phyloP scores from a whole-genome alignment of 345 rosid species.

The Lepidium africanum region DNA sequence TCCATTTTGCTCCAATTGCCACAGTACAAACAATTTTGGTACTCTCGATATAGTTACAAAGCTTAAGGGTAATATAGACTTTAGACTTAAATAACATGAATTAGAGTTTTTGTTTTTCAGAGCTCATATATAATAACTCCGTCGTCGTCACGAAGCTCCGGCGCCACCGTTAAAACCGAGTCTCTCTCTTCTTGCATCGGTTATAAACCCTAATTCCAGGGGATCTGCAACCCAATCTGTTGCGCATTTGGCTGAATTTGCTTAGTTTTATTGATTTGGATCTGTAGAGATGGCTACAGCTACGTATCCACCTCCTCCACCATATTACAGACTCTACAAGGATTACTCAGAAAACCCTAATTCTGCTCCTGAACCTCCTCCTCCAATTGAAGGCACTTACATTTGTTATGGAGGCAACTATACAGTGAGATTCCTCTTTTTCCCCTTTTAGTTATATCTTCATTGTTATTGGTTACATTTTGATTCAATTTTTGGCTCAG shows the following conservation, averaged over 20 bases:
- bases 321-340: constrained; percentile 82
- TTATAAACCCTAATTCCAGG: neutral
- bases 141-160: constrained; percentile 16
- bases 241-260: neutral
- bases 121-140: constrained; percentile 17
- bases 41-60: neutral
- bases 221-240: neutral
- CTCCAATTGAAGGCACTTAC: constrained; percentile 73
- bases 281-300: constrained; percentile 67
- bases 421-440: constrained; percentile 39
- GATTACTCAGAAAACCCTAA: constrained; percentile 56
- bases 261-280: neutral
- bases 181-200: neutral
- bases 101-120: constrained; percentile 16
- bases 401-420: constrained; percentile 61
- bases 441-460: too few relatives aligned
- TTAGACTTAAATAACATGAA: neutral
- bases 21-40: too few relatives aligned
- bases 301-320: constrained; percentile 89
- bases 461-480: too few relatives aligned
- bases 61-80: neutral
- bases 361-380: constrained; percentile 74
- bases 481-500: constrained; percentile 15
- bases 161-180: constrained; percentile 12
- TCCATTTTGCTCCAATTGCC: neutral